Base-by-base conservation (phyloP, 768 basidiomycete genomes). In the Tylopilus subfusipes region DNA sequence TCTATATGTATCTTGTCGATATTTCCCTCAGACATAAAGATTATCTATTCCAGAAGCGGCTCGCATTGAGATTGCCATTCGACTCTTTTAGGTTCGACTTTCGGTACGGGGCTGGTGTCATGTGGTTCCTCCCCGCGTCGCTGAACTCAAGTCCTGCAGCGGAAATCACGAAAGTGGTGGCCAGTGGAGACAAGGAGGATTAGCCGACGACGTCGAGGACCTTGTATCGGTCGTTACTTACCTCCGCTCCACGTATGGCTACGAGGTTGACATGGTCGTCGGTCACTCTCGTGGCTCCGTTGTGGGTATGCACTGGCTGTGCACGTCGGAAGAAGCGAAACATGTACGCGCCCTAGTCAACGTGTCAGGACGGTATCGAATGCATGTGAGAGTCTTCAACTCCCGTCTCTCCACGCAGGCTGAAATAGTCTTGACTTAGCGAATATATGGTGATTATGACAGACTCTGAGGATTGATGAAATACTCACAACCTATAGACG, bases 51-150 rank as follows among this genome's bases (percentile, higher is more conserved):
- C 86, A 88, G 69, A 85, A 84, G 64, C 81, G 79, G 14, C 81
- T 93, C 19, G 88, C 87, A 3, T 66, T 69, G 36, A 76, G 73
- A 34, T 69, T 91, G 14, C 85, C 88, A 0, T 63, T 88, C 22
- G 90, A 93, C 68, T 91, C 89, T 3, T 91, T 93, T 67, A 80
- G 90, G 30, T 91, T 93, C 63, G 90, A 93, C 68, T 93, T 93
- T 72, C 82, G 89, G 88, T 90, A 63, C 52, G 81, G 36, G 4
- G 13, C 27, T 40, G 22, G n/a, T 38, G 31, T 64, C 42, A n/a
- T 42, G 19, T 30, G 24, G 33, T 11, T 34, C 25, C 39, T 39
- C 49, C 13, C 48, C 44, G 44, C 36, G 18, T 31, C 24, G 53
- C 2, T 0, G 16, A 9, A 10, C 45, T 55, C 54, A 54, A 50